Conservation (phyloP, 805 yeast species). For the Scheffersomyces ergatensis region DNA sequence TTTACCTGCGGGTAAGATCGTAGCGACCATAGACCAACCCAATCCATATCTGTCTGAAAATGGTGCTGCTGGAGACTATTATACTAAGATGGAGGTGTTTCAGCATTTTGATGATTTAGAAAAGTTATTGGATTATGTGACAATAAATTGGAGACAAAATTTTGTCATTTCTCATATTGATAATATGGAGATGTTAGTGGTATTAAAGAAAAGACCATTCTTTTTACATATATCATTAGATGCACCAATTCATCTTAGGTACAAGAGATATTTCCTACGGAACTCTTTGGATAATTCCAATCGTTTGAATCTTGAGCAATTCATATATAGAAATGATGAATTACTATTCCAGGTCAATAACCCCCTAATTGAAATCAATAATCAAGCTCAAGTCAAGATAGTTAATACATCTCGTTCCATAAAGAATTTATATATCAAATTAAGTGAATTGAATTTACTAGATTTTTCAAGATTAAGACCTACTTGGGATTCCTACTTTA, state of each 20-base stretch:
- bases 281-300: slow-evolving; percentile 8
- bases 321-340: slow-evolving; percentile 32
- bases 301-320: slow-evolving; percentile 24
- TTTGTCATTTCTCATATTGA: slow-evolving; percentile 57
- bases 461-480: slow-evolving; percentile 67
- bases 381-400: slow-evolving; percentile 48
- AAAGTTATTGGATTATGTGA: slow-evolving; percentile 57
- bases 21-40: not conserved
- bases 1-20: not conserved
- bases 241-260: slow-evolving; percentile 60
- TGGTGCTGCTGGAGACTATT: not conserved
- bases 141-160: slow-evolving; percentile 61
- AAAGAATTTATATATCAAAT: slow-evolving; percentile 31
- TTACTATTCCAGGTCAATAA: slow-evolving; percentile 39
- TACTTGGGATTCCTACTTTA: slow-evolving; percentile 94
- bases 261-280: slow-evolving; percentile 25
- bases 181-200: slow-evolving; percentile 40
- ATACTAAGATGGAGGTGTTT: slow-evolving; percentile 11
- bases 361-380: slow-evolving; percentile 59
- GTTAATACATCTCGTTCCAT: slow-evolving; percentile 38
- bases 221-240: slow-evolving; percentile 78
- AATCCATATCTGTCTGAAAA: not conserved
- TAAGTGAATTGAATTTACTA: slow-evolving; percentile 37
- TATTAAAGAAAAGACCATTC: slow-evolving; percentile 69
- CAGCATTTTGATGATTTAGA: slow-evolving; percentile 35